A percentile compares a stretch with the other conserved stretches of the same genome.
phyloP scores from a whole-genome alignment of 129 eudicot genomes.

The Silybum marianum region DNA sequence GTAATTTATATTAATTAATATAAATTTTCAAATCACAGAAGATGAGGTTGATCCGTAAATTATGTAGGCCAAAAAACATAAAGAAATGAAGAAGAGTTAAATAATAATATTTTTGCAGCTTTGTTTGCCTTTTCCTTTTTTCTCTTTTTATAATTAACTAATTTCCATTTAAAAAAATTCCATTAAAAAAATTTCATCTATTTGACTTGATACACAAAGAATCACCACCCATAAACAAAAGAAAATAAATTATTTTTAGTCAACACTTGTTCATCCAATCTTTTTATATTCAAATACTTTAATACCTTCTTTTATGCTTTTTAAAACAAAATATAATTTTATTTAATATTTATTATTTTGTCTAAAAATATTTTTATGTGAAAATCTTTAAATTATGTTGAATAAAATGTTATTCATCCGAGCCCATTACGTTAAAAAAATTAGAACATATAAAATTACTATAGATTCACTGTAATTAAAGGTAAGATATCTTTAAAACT shows the following conservation, averaged over 20 bases:
- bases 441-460: too few relatives aligned
- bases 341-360: too few relatives aligned
- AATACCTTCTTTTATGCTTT: background rate
- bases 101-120: conserved; percentile 19
- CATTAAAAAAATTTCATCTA: background rate
- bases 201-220: conserved; percentile 25
- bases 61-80: conserved; percentile 23
- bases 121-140: conserved; percentile 22
- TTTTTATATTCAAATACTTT: background rate
- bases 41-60: conserved; percentile 34
- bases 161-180: conserved; percentile 3
- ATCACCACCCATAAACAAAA: conserved; percentile 13
- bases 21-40: conserved; percentile 5
- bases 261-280: conserved; percentile 21
- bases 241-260: background rate
- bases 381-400: background rate
- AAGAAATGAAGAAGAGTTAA: background rate
- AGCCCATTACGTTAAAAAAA: background rate
- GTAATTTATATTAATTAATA: background rate
- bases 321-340: background rate
- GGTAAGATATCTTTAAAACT: background rate
- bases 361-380: background rate
- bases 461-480: too few relatives aligned
- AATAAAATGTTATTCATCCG: background rate
- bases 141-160: background rate